Evolutionary conservation across 305 asterid genomes (phyloP).

Genomic region (Striga hermonthica): DNA sequence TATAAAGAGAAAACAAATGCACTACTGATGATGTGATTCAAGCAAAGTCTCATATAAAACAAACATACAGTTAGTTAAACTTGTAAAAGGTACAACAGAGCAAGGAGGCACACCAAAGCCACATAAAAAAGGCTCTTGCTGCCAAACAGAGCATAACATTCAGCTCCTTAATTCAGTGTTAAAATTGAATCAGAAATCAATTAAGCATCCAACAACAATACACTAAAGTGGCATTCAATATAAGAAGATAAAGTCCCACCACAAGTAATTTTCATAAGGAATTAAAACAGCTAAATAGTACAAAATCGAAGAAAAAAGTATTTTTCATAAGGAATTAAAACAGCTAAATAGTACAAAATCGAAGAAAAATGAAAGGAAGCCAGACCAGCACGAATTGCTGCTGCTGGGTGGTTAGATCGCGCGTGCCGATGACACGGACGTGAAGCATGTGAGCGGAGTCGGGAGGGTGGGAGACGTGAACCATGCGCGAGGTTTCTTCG

Average conservation of each 20-base stretch:
- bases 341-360: background rate
- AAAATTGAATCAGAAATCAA: too few species aligned
- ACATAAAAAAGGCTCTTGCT: too few species aligned
- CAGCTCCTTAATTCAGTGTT: too few species aligned
- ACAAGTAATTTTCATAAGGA: too few species aligned
- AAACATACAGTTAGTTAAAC: too few species aligned
- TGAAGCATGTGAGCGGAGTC: conserved; percentile 44
- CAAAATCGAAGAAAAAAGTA: conserved; percentile 9
- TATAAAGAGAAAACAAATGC: conserved; percentile 15
- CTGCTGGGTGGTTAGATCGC: conserved; percentile 45
- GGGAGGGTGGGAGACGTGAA: conserved; percentile 52
- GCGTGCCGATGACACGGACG: conserved; percentile 44
- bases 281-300: background rate
- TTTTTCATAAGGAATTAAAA: too few species aligned
- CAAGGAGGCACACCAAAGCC: too few species aligned
- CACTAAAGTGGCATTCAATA: too few species aligned
- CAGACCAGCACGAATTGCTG: conserved; percentile 49
- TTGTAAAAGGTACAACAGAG: too few species aligned
- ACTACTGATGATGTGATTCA: conserved; percentile 3
- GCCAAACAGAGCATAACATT: too few species aligned
- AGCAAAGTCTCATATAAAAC: background rate
- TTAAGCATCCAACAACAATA: too few species aligned
- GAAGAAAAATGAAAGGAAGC: background rate
- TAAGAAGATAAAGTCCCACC: too few species aligned
- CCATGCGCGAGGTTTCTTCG: conserved; percentile 41